Conservation (phyloP, 1,284 basidiomycete genomes). For the Psilocybe mexicana region DNA sequence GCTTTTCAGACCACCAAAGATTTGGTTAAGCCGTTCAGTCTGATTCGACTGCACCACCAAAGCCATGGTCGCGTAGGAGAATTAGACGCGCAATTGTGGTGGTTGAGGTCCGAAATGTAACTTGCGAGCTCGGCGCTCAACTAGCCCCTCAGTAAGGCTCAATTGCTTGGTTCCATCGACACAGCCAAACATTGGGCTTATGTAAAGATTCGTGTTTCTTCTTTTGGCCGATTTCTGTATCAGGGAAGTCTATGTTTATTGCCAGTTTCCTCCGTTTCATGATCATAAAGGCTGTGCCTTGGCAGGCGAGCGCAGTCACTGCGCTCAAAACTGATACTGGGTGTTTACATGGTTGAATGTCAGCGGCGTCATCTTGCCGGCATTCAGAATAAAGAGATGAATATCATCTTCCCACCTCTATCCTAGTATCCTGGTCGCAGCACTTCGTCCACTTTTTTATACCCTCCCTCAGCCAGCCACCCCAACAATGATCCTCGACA, state of each 20-base stretch:
- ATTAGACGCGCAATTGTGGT: constrained; percentile 14
- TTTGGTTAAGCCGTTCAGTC: constrained; percentile 59
- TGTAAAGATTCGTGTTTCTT: too few species aligned
- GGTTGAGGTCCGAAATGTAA: constrained; percentile 1
- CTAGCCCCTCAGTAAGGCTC: not conserved
- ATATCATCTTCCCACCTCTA: not conserved
- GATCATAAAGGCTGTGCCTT: too few species aligned
- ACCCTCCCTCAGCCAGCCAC: not conserved
- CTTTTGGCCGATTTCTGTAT: too few species aligned
- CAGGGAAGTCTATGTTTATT: too few species aligned
- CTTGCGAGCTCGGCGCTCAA: not conserved
- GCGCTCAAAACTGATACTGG: too few species aligned
- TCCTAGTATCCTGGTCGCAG: not conserved
- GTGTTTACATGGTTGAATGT: too few species aligned
- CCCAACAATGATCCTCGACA: not conserved
- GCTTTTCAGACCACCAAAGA: constrained; percentile 67
- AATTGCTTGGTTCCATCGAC: constrained; percentile 2
- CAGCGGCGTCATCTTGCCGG: too few species aligned
- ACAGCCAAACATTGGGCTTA: too few species aligned
- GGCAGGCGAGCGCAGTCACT: too few species aligned
- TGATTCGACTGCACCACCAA: constrained; percentile 54
- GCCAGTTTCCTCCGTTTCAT: too few species aligned
- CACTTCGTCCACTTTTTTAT: not conserved
- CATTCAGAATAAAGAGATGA: not conserved
- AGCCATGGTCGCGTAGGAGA: constrained; percentile 46